Conservation (phyloP, 768 basidiomycete species). For the Pulveroboletus sp. region DNA sequence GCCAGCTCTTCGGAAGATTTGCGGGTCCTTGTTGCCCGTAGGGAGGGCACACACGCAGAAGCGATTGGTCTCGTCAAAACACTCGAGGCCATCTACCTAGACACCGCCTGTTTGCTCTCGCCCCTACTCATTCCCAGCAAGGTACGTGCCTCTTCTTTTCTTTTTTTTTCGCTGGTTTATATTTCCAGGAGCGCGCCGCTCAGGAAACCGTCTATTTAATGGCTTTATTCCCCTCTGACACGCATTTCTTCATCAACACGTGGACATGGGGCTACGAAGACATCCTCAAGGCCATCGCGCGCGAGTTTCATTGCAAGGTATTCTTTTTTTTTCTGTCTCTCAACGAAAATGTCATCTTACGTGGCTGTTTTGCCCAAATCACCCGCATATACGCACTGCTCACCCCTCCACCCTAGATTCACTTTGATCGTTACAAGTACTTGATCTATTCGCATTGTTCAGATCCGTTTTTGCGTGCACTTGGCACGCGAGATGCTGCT, state of each 20-base stretch:
- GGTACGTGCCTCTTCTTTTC: constrained; percentile 32
- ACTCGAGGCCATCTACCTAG: constrained; percentile 77
- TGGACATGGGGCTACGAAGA: constrained; percentile 99
- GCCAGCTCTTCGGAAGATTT: constrained; percentile 29
- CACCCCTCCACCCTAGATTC: constrained; percentile 50
- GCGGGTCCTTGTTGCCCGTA: constrained; percentile 24
- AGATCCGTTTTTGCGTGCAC: constrained; percentile 57
- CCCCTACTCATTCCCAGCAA: constrained; percentile 54
- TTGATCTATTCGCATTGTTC: constrained; percentile 53
- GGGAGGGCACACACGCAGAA: constrained; percentile 21
- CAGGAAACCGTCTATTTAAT: constrained; percentile 68
- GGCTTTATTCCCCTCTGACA: constrained; percentile 55
- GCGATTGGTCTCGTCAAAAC: constrained; percentile 37
- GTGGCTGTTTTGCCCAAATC: background rate
- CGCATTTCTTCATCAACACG: constrained; percentile 81
- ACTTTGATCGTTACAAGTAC: constrained; percentile 87
- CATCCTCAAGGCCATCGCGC: constrained; percentile 70
- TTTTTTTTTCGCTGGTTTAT: too few species aligned
- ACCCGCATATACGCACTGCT: constrained; percentile 10
- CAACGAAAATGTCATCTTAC: background rate
- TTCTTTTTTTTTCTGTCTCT: too few species aligned
- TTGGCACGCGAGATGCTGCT: constrained; percentile 57
- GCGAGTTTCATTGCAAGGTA: constrained; percentile 62
- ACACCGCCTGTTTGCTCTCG: constrained; percentile 67
- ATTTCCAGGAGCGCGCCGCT: constrained; percentile 63